Percentiles rank a stretch among this genome's conserved stretches.
These are phyloP conservation scores for Penicillium maclennaniae DNA, from an alignment of 495 filamentous ascomycete species.

Conservation along the genomic window DNA sequence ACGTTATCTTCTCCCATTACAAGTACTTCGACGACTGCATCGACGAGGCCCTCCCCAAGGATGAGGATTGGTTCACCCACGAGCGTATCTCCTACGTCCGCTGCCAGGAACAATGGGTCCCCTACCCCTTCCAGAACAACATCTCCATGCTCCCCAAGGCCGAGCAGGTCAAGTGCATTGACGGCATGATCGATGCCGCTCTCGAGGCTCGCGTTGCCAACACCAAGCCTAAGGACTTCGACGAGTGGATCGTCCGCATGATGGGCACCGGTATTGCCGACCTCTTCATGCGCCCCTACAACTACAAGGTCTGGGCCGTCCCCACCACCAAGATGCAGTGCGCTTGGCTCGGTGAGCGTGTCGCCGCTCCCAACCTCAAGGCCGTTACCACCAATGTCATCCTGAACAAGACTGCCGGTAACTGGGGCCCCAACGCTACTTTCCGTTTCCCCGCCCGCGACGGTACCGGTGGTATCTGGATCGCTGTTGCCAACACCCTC, in stretches of 20 bases:
- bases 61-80: slow-evolving; percentile 94
- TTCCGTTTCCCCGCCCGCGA: slow-evolving; percentile 97
- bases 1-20: slow-evolving; percentile 99
- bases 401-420: slow-evolving; percentile 90
- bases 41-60: slow-evolving; percentile 88
- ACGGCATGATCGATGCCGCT: slow-evolving; percentile 95
- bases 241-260: slow-evolving; percentile 96
- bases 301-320: slow-evolving; percentile 99
- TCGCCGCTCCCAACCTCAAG: slow-evolving; percentile 96
- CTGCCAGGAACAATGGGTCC: slow-evolving; percentile 93
- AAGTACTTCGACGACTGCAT: slow-evolving; percentile 99
- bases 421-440: slow-evolving; percentile 97
- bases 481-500: slow-evolving; percentile 89
- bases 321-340: slow-evolving; percentile 99
- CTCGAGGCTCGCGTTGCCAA: slow-evolving; percentile 78
- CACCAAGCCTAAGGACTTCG: slow-evolving; percentile 92
- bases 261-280: slow-evolving; percentile 89
- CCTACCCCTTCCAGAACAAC: slow-evolving; percentile 99
- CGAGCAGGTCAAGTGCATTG: slow-evolving; percentile 91
- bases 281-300: slow-evolving; percentile 99
- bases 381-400: slow-evolving; percentile 90
- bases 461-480: slow-evolving; percentile 98
- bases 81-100: slow-evolving; percentile 98
- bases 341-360: slow-evolving; percentile 96
- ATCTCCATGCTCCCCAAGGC: slow-evolving; percentile 98